Percentiles rank a stretch among this genome's conserved stretches.
Evolutionary conservation across 2,329 filamentous ascomycete species (phyloP).

Genomic region (Dactylellina sp.): DNA sequence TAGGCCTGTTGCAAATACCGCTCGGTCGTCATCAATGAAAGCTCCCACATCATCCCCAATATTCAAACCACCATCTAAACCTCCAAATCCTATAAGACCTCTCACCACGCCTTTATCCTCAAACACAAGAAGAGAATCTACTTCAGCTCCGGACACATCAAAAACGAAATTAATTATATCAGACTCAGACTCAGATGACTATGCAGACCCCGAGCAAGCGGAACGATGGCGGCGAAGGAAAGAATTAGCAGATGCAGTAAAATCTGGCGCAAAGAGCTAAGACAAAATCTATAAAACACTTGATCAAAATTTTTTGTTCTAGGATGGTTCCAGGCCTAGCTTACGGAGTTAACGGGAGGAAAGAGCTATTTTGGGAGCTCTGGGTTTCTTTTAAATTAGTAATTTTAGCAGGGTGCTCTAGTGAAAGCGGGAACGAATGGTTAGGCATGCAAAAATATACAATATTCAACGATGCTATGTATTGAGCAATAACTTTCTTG

Average conservation of each 20-base stretch:
- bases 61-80: conserved; percentile 3
- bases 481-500: no score
- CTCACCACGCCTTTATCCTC: not conserved
- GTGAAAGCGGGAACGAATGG: no score
- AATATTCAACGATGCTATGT: no score
- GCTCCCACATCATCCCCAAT: conserved; percentile 3
- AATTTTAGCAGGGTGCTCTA: no score
- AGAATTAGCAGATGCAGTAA: conserved; percentile 25
- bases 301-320: no score
- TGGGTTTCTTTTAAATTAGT: no score
- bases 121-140: not conserved
- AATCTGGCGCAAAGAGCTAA: conserved; percentile 31
- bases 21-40: not conserved
- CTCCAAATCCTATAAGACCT: not conserved
- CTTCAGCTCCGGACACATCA: not conserved
- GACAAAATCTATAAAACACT: not conserved
- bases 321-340: no score
- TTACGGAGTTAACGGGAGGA: no score
- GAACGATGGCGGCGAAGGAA: conserved; percentile 38
- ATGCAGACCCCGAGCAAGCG: conserved; percentile 47
- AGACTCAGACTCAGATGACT: conserved; percentile 43
- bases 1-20: not conserved
- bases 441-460: no score
- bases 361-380: no score
- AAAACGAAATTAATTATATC: conserved; percentile 12